phyloP scores from a whole-genome alignment of 1,139 yeast genomes.

The Entelexis paramagnoliae region DNA sequence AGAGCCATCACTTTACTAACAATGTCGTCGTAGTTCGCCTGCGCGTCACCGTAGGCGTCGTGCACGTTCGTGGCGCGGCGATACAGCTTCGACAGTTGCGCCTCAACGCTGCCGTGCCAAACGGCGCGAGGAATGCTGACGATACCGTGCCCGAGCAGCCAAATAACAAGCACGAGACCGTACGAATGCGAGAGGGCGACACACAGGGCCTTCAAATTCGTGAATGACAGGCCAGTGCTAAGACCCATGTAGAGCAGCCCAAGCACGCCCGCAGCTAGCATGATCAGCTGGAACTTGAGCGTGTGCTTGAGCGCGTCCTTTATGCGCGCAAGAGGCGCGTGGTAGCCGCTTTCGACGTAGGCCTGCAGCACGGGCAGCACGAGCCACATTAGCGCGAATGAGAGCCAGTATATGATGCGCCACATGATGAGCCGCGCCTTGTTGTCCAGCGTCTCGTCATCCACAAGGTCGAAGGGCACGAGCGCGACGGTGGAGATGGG shows the following conservation, averaged over 20 bases:
- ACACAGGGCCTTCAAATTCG: conserved; percentile 51
- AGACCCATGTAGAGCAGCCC: conserved; percentile 54
- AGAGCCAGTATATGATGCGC: conserved; percentile 71
- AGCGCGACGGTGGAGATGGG: conserved; percentile 48
- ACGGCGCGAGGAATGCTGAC: conserved; percentile 52
- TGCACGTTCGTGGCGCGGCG: conserved; percentile 47
- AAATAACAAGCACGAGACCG: conserved; percentile 60
- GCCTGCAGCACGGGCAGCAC: conserved; percentile 62
- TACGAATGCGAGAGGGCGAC: conserved; percentile 76
- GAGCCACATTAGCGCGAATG: conserved; percentile 63
- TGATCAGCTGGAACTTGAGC: conserved; percentile 49
- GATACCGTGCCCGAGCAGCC: conserved; percentile 81
- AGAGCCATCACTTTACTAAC: conserved; percentile 51
- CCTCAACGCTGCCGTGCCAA: conserved; percentile 43
- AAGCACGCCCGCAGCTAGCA: conserved; percentile 44
- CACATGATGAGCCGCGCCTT: conserved; percentile 47
- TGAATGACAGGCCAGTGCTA: conserved; percentile 49
- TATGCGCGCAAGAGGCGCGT: conserved; percentile 39
- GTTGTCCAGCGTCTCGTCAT: conserved; percentile 32
- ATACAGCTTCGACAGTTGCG: conserved; percentile 40
- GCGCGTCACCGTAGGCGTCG: conserved; percentile 57
- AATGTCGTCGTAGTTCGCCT: conserved; percentile 52
- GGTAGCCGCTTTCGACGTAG: conserved; percentile 62
- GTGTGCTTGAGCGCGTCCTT: conserved; percentile 50
- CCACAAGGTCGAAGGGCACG: conserved; percentile 46